Percentiles rank a stretch among this genome's conserved stretches.
Conservation (phyloP, 192 early-diverging fungal genomes). For the Entomortierella parvispora region DNA sequence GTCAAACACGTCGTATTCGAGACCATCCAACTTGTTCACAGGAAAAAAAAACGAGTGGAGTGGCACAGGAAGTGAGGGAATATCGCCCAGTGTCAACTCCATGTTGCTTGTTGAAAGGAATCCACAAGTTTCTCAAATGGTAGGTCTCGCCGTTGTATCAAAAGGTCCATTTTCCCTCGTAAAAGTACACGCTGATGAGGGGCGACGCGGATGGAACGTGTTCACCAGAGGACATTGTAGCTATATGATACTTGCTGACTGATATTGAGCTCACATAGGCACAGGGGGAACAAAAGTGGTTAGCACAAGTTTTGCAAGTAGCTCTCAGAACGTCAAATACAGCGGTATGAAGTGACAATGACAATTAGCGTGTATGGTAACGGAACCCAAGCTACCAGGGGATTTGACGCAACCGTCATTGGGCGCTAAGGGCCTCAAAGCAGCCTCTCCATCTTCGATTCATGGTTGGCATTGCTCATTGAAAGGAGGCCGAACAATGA, state of each 20-base stretch:
- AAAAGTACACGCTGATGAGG: conserved; percentile 7
- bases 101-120: conserved; percentile 2
- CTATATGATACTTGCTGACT: not conserved
- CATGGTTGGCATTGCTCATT: conserved; percentile 25
- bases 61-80: too few species aligned
- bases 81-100: not conserved
- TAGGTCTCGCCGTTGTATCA: not conserved
- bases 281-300: not conserved
- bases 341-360: not conserved
- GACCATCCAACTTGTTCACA: too few species aligned
- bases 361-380: not conserved
- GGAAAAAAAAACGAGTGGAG: too few species aligned
- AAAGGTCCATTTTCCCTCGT: conserved; percentile 2
- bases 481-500: conserved; percentile 22
- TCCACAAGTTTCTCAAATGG: conserved; percentile 10
- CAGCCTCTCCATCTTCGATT: conserved; percentile 24
- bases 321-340: too few species aligned
- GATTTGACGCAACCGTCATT: conserved; percentile 40
- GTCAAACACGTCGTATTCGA: too few species aligned
- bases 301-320: too few species aligned
- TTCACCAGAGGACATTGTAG: not conserved
- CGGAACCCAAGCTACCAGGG: conserved; percentile 38
- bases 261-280: too few species aligned
- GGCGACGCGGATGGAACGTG: not conserved
- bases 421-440: conserved; percentile 35